These are phyloP conservation scores for Aspergillus sergii DNA, from an alignment of 2,329 filamentous ascomycete genomes.

Conservation along the genomic window DNA sequence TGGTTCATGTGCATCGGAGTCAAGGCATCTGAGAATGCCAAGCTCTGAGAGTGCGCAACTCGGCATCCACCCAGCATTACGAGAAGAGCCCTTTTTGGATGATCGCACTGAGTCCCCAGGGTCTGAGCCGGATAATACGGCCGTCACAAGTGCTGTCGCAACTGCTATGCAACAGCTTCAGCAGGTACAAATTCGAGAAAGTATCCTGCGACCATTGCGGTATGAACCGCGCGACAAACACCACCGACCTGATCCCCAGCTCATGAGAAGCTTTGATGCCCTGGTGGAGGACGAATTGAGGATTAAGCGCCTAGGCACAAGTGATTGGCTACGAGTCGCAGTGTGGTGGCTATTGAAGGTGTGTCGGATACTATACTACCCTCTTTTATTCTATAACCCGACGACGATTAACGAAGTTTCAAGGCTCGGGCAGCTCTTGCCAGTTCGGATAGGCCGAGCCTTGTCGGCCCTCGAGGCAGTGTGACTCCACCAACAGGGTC, in stretches of 20 bases:
- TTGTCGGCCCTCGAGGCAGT: constrained; percentile 25
- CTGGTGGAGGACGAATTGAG: constrained; percentile 26
- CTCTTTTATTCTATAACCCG: neutral
- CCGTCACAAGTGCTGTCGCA: constrained; percentile 21
- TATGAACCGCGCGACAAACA: constrained; percentile 29
- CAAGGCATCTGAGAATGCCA: neutral
- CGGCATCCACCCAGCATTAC: neutral
- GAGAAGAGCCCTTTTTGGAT: constrained; percentile 6
- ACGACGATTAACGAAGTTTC: constrained; percentile 1
- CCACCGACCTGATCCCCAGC: constrained; percentile 27
- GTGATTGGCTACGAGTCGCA: constrained; percentile 34
- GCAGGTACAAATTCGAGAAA: constrained; percentile 27
- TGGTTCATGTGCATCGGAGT: neutral
- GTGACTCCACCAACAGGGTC: constrained; percentile 27
- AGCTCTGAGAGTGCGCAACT: neutral
- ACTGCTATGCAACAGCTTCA: constrained; percentile 31
- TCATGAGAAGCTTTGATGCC: constrained; percentile 22
- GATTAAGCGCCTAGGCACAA: constrained; percentile 25
- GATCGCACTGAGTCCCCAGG: constrained; percentile 5
- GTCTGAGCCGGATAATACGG: constrained; percentile 5
- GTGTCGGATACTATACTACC: neutral
- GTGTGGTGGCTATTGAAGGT: constrained; percentile 39
- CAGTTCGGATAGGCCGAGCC: constrained; percentile 24
- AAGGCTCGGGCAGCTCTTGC: constrained; percentile 26
- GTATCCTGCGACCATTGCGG: constrained; percentile 28